Evolutionary conservation across 129 eudicot species (phyloP).

Genomic region (Arctium lappa): DNA sequence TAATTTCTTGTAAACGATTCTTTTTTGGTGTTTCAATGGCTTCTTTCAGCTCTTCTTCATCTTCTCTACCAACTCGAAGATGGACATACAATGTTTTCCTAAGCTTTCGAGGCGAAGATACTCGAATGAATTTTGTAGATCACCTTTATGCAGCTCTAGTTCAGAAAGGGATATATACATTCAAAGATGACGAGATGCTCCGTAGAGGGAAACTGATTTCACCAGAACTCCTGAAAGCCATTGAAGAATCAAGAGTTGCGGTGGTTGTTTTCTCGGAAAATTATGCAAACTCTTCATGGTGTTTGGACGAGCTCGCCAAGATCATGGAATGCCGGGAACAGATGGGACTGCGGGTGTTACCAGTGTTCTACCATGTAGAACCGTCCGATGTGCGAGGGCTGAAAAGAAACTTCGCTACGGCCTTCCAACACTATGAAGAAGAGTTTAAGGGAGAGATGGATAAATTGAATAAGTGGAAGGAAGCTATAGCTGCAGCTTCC

Average conservation of each 20-base stretch:
- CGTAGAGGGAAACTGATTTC: neutral
- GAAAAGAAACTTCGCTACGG: neutral
- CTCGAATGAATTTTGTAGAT: neutral
- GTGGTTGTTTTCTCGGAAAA: neutral
- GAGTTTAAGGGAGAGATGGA: neutral
- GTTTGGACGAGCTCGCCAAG: neutral
- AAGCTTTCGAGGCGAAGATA: neutral
- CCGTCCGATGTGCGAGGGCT: neutral
- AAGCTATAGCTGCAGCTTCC: neutral
- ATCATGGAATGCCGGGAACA: neutral
- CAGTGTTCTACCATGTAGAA: constrained; percentile 7
- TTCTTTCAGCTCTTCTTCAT: neutral
- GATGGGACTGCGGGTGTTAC: neutral
- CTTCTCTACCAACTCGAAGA: neutral
- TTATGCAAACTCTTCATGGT: neutral
- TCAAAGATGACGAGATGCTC: neutral
- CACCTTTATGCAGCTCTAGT: neutral
- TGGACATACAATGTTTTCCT: neutral
- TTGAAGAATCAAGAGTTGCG: neutral
- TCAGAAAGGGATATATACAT: neutral
- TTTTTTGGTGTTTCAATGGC: neutral
- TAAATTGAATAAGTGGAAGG: neutral
- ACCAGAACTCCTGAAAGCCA: neutral
- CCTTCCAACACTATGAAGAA: neutral
- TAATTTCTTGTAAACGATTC: neutral